Percentiles rank a stretch among this genome's conserved stretches.
These are phyloP conservation scores for Bullera alba DNA, from an alignment of 768 basidiomycete genomes.

Conservation along the genomic window DNA sequence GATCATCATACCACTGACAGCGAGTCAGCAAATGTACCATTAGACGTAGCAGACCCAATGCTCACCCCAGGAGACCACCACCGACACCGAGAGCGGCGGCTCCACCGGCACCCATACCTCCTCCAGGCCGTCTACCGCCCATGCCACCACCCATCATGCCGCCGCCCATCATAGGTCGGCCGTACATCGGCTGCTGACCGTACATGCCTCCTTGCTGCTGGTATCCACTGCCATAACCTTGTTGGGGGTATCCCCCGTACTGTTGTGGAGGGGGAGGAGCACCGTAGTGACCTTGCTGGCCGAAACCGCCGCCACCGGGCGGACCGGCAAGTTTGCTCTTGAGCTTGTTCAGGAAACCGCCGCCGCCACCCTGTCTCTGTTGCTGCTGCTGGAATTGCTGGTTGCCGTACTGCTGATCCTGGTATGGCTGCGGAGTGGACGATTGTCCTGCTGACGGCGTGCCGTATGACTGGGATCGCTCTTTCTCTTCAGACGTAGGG, in stretches of 20 bases:
- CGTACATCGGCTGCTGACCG: conserved; percentile 11
- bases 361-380: conserved; percentile 21
- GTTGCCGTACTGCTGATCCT: conserved; percentile 5
- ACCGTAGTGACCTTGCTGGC: too few relatives aligned
- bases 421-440: not conserved
- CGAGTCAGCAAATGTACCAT: too few relatives aligned
- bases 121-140: not conserved
- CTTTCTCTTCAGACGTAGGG: conserved; percentile 3
- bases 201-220: conserved; percentile 12
- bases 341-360: conserved; percentile 35
- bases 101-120: conserved; percentile 38
- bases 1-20: conserved; percentile 41
- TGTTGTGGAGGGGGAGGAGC: too few relatives aligned
- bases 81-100: conserved; percentile 33
- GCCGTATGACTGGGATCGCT: conserved; percentile 3
- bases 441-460: conserved; percentile 1
- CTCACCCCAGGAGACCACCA: conserved; percentile 34
- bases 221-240: conserved; percentile 8
- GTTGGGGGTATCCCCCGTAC: conserved; percentile 6
- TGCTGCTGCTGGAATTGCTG: conserved; percentile 9
- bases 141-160: conserved; percentile 3
- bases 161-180: conserved; percentile 7
- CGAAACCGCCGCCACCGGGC: conserved; percentile 16
- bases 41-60: too few relatives aligned
- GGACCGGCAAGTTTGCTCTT: conserved; percentile 7